These are phyloP conservation scores for Steccherinum ochraceum DNA, from an alignment of 768 basidiomycete species.

Conservation along the genomic window DNA sequence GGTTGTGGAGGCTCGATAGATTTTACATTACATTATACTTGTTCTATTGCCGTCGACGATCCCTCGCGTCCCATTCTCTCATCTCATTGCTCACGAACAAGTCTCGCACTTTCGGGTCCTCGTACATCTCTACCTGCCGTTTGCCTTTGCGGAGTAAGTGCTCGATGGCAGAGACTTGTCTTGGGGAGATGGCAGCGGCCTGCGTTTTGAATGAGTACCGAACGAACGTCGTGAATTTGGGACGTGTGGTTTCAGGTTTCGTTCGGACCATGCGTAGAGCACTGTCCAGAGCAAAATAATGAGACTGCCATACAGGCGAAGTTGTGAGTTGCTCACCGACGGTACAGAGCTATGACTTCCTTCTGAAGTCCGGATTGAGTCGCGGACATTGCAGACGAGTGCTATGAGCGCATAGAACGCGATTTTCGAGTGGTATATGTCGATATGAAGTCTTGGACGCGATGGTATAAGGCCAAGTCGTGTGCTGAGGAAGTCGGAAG, in stretches of 20 bases:
- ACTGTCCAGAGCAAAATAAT: conserved; percentile 28
- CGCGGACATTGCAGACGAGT: conserved; percentile 18
- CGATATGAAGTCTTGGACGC: too few relatives aligned
- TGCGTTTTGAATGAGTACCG: conserved; percentile 66
- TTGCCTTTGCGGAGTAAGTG: conserved; percentile 66
- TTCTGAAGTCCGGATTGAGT: conserved; percentile 43
- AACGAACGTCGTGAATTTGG: conserved; percentile 62
- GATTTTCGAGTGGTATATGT: too few relatives aligned
- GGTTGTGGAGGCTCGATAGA: neutral
- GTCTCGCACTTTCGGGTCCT: conserved; percentile 60
- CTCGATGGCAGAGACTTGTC: conserved; percentile 65
- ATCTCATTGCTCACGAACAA: conserved; percentile 72
- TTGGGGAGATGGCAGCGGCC: conserved; percentile 52
- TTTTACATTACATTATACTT: neutral
- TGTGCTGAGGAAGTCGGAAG: too few relatives aligned
- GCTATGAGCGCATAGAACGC: neutral
- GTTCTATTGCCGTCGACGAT: neutral
- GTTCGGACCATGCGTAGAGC: conserved; percentile 69
- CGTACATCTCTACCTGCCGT: conserved; percentile 65
- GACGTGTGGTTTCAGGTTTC: conserved; percentile 54
- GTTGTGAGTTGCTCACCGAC: conserved; percentile 35
- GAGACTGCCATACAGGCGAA: neutral
- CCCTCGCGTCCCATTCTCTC: conserved; percentile 50
- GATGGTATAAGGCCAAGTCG: too few relatives aligned
- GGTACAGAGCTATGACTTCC: conserved; percentile 46